Evolutionary conservation across 2,329 filamentous ascomycete species (phyloP).

Genomic region (Epicoccum nigrum): DNA sequence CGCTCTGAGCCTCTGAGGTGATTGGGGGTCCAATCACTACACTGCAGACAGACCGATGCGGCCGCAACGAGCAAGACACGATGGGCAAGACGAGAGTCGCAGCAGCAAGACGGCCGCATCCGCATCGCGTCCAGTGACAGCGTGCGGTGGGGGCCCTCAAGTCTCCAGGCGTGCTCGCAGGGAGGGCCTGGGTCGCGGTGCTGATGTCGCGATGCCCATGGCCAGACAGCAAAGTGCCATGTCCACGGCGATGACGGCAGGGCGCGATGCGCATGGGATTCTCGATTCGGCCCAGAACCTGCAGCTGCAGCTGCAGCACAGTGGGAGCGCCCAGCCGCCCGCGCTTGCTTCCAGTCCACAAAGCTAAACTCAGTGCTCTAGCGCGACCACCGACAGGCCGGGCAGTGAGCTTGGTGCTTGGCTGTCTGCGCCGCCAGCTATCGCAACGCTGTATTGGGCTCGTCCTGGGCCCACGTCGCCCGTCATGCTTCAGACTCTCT

Average conservation of each 20-base stretch:
- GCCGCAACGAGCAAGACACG: slow-evolving; percentile 24
- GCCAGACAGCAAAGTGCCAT: not conserved
- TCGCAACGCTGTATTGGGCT: not conserved
- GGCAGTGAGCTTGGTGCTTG: too few relatives aligned
- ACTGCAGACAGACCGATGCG: slow-evolving; percentile 14
- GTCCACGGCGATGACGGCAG: slow-evolving; percentile 12
- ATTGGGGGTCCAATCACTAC: not conserved
- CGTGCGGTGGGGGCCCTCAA: not conserved
- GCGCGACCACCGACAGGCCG: too few relatives aligned
- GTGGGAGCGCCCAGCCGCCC: too few relatives aligned
- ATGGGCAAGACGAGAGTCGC: slow-evolving; percentile 11
- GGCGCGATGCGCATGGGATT: slow-evolving; percentile 12
- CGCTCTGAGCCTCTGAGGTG: not conserved
- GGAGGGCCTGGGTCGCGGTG: not conserved
- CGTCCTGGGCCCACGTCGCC: slow-evolving; percentile 6
- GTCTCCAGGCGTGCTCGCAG: not conserved
- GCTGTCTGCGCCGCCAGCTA: slow-evolving; percentile 5
- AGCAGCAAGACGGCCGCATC: slow-evolving; percentile 20
- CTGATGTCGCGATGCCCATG: not conserved
- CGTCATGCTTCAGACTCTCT: not conserved
- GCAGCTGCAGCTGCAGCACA: not conserved
- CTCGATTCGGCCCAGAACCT: slow-evolving; percentile 11
- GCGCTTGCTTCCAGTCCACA: too few relatives aligned
- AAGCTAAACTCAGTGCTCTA: too few relatives aligned
- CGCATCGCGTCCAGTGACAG: not conserved